Percentiles rank a stretch among this genome's conserved stretches.
Evolutionary conservation across 176 grass and related monocot species (phyloP).

Genomic region (Saccharum spontaneum): DNA sequence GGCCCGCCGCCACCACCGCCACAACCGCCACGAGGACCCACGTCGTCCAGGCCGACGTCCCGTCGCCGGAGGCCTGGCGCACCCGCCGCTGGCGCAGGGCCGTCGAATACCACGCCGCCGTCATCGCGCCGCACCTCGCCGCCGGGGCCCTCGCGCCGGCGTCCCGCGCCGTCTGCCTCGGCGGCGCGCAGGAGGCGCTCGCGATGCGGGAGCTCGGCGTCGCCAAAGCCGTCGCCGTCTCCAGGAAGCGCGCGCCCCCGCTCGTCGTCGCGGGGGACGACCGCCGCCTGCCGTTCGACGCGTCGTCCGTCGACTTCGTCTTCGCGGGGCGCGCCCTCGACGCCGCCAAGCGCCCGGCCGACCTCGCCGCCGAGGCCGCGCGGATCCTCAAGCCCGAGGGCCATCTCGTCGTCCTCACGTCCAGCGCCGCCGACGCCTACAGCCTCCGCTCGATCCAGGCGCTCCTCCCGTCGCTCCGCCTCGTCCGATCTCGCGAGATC

Average conservation of each 20-base stretch:
- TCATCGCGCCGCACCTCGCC: constrained; percentile 39
- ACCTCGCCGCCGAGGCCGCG: constrained; percentile 58
- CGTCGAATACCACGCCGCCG: constrained; percentile 52
- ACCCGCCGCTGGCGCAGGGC: constrained; percentile 55
- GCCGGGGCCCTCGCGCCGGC: constrained; percentile 42
- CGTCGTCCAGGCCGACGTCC: constrained; percentile 12
- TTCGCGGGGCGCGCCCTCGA: constrained; percentile 55
- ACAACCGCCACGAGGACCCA: background rate
- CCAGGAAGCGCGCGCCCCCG: constrained; percentile 46
- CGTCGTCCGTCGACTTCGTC: constrained; percentile 51
- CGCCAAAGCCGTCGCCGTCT: constrained; percentile 42
- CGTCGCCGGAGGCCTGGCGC: constrained; percentile 45
- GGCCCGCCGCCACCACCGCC: background rate
- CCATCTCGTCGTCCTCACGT: constrained; percentile 53
- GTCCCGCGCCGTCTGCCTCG: constrained; percentile 48
- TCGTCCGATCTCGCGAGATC: constrained; percentile 49
- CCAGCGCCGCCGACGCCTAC: constrained; percentile 56
- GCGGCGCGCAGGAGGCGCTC: constrained; percentile 53
- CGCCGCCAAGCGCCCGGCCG: constrained; percentile 25
- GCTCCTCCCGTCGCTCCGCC: constrained; percentile 45
- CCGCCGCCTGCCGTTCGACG: constrained; percentile 43
- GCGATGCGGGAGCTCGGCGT: constrained; percentile 79
- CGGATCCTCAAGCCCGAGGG: constrained; percentile 47
- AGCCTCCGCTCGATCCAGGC: constrained; percentile 48
- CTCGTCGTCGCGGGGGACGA: constrained; percentile 46